phyloP scores from a whole-genome alignment of 2,329 filamentous ascomycete genomes.

The Fusarium napiforme region DNA sequence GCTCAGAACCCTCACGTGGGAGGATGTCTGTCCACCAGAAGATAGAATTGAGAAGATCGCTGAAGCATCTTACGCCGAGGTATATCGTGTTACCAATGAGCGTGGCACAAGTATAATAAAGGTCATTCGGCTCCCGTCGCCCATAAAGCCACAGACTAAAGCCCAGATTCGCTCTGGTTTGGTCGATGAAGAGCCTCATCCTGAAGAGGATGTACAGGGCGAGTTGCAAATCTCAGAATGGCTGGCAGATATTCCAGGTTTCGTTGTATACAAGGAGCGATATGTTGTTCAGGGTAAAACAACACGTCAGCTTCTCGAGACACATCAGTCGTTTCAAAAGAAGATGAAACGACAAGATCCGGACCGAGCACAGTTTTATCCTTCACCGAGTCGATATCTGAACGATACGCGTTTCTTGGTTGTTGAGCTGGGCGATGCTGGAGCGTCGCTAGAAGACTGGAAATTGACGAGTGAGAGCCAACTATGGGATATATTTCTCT shows the following conservation, averaged over 20 bases:
- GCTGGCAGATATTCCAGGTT: constrained; percentile 72
- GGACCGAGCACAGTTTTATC: constrained; percentile 69
- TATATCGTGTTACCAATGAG: constrained; percentile 70
- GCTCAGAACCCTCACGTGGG: constrained; percentile 64
- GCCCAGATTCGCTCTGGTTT: constrained; percentile 64
- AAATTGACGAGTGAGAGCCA: constrained; percentile 60
- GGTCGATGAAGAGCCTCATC: constrained; percentile 69
- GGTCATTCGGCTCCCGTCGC: constrained; percentile 68
- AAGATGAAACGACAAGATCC: constrained; percentile 66
- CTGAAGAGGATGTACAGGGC: constrained; percentile 64
- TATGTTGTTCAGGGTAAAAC: constrained; percentile 69
- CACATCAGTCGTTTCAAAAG: constrained; percentile 68
- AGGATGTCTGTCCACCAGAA: constrained; percentile 65
- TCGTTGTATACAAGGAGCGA: constrained; percentile 73
- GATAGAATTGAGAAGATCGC: constrained; percentile 71
- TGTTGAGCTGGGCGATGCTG: constrained; percentile 72
- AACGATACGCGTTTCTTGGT: constrained; percentile 69
- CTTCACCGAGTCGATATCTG: constrained; percentile 68
- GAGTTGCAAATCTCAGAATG: constrained; percentile 73
- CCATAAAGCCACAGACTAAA: constrained; percentile 68
- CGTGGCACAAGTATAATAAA: constrained; percentile 73
- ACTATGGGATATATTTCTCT: constrained; percentile 72
- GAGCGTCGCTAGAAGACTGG: constrained; percentile 69
- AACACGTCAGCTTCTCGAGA: constrained; percentile 64
- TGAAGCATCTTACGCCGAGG: constrained; percentile 74